Conservation (phyloP, 1,139 yeast species). For the Hansenula lynferdii region DNA sequence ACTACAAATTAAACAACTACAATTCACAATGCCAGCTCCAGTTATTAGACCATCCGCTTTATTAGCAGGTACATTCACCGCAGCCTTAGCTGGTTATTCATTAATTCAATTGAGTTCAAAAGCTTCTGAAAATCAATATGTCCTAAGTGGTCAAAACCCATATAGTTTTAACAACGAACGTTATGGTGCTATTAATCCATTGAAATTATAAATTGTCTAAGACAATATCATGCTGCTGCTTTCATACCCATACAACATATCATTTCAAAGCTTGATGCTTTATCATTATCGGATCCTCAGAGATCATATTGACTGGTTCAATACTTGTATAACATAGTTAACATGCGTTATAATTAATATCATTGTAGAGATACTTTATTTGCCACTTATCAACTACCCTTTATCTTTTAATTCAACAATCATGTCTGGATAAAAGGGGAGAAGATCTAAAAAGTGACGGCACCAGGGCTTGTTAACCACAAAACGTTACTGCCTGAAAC, state of each 20-base stretch:
- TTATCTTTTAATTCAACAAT: not conserved
- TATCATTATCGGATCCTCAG: too few species aligned
- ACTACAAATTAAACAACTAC: not conserved
- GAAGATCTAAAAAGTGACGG: too few species aligned
- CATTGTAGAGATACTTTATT: too few species aligned
- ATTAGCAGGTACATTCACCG: conserved; percentile 15
- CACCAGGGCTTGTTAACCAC: too few species aligned
- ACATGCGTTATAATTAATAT: too few species aligned
- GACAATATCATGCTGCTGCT: not conserved
- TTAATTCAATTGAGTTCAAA: conserved; percentile 15
- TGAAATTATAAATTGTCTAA: not conserved
- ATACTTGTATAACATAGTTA: too few species aligned
- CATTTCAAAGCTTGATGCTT: too few species aligned
- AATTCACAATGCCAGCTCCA: conserved; percentile 5
- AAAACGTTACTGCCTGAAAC: too few species aligned
- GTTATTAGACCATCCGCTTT: conserved; percentile 7
- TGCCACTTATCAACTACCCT: too few species aligned
- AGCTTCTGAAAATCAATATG: conserved; percentile 17
- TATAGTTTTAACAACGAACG: not conserved
- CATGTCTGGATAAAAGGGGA: too few species aligned
- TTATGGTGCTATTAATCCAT: not conserved
- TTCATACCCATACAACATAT: not conserved
- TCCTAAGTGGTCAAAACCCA: conserved; percentile 10
- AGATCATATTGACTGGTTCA: not conserved
- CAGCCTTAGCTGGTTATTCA: conserved; percentile 19